Evolutionary conservation across 2,329 filamentous ascomycete species (phyloP), one percentile per base, ranked within the genome.

Genomic region (Lomentospora prolificans): DNA sequence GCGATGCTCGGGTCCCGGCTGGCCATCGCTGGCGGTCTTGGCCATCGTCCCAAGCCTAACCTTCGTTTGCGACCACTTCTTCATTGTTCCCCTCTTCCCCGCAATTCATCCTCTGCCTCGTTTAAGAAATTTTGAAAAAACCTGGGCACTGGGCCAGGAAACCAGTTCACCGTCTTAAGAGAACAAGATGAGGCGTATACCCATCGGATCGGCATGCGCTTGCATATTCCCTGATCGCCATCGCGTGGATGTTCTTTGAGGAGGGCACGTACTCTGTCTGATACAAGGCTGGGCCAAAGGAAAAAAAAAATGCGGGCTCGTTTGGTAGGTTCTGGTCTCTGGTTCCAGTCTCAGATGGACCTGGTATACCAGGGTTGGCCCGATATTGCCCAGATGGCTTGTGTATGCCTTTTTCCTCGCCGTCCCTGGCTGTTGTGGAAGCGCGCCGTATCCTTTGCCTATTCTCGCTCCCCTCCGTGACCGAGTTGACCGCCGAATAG

Each of bases 301-400:
- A 33, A 33, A 33, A 33, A 3, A 39, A 6, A 39, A 39, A 14
- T 14, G 36, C n/a, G n/a, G n/a, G n/a, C n/a, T n/a, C n/a, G n/a
- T n/a, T n/a, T n/a, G n/a, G n/a, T n/a, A n/a, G n/a, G n/a, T n/a
- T n/a, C n/a, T n/a, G n/a, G n/a, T n/a, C n/a, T n/a, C n/a, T n/a
- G 12, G 19, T 39, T 48, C 3, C 4, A 9, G 48, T 51, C 48
- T 51, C 48, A 30, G 48, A 51, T 51, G 48, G n/a, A 51, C 48
- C 48, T 31, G 25, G 48, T 28, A 51, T 51, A 25, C 19, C 44
- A 48, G 19, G 44, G 14, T 22, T 25, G 12, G 24, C n/a, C 44
- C 44, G 36, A 48, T 48, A 48, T 48, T 48, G 24, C 44, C 17
- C 44, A 48, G 44, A 48, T 39, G n/a, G n/a, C n/a, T n/a, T n/a